Evolutionary conservation across 2,329 filamentous ascomycete genomes (phyloP).

Genomic region (Thielaviopsis cerberus): DNA sequence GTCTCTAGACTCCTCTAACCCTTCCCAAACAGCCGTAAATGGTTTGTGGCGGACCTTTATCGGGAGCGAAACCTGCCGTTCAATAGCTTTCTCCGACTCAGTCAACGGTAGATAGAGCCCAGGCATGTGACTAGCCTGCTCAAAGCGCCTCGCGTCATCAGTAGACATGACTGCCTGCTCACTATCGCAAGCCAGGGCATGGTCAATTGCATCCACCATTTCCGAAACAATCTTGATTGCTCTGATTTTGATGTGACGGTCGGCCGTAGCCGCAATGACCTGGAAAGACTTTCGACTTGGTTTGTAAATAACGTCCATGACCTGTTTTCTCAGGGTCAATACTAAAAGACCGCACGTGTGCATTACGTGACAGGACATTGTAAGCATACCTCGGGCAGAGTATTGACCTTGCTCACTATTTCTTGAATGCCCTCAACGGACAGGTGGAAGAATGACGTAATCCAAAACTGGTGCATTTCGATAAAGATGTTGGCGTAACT

Average conservation of each 20-base stretch:
- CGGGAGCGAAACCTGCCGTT: background rate
- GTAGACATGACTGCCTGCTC: background rate
- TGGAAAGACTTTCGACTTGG: background rate
- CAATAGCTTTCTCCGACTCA: background rate
- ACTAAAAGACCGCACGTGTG: too few relatives aligned
- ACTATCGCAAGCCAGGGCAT: background rate
- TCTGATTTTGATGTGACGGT: background rate
- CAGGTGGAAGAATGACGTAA: background rate
- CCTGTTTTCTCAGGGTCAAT: background rate
- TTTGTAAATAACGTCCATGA: background rate
- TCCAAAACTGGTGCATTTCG: background rate
- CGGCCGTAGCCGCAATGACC: background rate
- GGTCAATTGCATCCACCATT: background rate
- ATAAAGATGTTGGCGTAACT: background rate
- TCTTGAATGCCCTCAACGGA: background rate
- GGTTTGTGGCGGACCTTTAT: background rate
- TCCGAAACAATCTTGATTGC: background rate
- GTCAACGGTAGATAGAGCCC: background rate
- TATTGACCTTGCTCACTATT: background rate
- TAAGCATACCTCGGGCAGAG: background rate
- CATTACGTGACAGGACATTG: too few relatives aligned
- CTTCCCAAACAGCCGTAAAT: slow-evolving; percentile 2
- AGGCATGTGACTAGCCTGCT: background rate
- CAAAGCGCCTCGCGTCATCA: background rate
- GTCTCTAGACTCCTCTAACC: background rate